These are phyloP conservation scores for Colletotrichum limetticola DNA, from an alignment of 2,329 filamentous ascomycete genomes.

Conservation along the genomic window DNA sequence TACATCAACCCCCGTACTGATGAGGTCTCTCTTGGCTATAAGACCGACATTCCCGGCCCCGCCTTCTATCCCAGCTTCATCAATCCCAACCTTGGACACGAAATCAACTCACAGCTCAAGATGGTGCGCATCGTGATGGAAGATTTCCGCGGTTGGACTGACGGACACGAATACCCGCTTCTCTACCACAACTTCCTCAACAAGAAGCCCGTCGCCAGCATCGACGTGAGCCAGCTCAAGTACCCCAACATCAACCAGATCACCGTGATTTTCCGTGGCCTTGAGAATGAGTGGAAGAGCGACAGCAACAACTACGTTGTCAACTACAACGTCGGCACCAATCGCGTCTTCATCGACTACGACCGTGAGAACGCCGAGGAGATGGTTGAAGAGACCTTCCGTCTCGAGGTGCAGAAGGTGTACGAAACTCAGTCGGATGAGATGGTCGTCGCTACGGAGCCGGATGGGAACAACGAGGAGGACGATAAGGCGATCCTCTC, in stretches of 20 bases:
- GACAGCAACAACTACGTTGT: background rate
- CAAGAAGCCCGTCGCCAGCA: background rate
- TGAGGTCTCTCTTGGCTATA: background rate
- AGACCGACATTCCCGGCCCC: background rate
- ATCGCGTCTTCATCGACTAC: background rate
- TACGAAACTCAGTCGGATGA: too few relatives aligned
- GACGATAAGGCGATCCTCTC: background rate
- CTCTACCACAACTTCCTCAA: background rate
- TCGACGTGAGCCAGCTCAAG: background rate
- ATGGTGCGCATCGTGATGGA: background rate
- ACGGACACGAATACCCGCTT: background rate
- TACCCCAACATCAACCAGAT: background rate
- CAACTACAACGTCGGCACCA: background rate
- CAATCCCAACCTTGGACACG: background rate
- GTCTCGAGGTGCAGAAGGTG: background rate
- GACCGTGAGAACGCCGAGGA: background rate
- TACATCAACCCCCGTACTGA: background rate
- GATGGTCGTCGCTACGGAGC: too few relatives aligned
- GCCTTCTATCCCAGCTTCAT: background rate
- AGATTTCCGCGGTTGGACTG: background rate
- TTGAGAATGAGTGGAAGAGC: background rate
- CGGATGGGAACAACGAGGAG: too few relatives aligned
- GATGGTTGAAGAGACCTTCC: background rate
- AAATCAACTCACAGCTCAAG: background rate
- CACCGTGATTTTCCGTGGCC: background rate